These are phyloP conservation scores for Macadamia tetraphylla DNA, from an alignment of 164 flowering plant species.

Conservation along the genomic window DNA sequence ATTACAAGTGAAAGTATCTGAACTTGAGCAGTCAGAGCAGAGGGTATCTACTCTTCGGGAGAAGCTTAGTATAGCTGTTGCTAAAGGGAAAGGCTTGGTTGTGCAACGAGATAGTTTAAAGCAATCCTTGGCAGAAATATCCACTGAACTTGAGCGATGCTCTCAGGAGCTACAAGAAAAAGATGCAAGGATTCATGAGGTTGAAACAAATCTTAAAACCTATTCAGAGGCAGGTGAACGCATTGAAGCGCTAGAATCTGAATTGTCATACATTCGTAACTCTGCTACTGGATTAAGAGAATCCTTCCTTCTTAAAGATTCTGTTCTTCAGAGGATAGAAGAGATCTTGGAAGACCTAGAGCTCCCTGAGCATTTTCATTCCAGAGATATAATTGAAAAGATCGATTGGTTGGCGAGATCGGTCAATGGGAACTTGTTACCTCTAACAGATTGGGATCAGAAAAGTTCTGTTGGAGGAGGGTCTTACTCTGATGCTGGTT, in stretches of 20 bases:
- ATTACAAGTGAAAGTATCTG: slow-evolving; percentile 49
- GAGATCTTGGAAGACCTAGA: slow-evolving; percentile 90
- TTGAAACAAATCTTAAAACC: slow-evolving; percentile 60
- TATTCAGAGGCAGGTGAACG: slow-evolving; percentile 96
- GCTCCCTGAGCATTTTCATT: slow-evolving; percentile 88
- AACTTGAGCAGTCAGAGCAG: slow-evolving; percentile 89
- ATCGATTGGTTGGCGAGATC: slow-evolving; percentile 87
- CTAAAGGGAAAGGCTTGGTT: slow-evolving; percentile 91
- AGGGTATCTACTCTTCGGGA: slow-evolving; percentile 80
- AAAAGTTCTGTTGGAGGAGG: slow-evolving; percentile 60
- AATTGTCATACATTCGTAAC: slow-evolving; percentile 91
- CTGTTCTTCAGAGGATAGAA: slow-evolving; percentile 90
- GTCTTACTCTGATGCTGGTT: slow-evolving; percentile 63
- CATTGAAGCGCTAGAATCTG: slow-evolving; percentile 96
- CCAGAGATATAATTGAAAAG: slow-evolving; percentile 74
- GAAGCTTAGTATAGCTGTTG: slow-evolving; percentile 93
- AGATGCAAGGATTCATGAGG: slow-evolving; percentile 54
- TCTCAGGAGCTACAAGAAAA: slow-evolving; percentile 67
- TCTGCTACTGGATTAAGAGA: slow-evolving; percentile 95
- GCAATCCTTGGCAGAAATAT: slow-evolving; percentile 70
- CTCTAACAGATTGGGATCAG: slow-evolving; percentile 63
- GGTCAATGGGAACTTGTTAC: slow-evolving; percentile 48
- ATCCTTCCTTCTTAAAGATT: slow-evolving; percentile 90
- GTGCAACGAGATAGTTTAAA: slow-evolving; percentile 84
- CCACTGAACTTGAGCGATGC: slow-evolving; percentile 67